Percentiles rank a stretch among this genome's conserved stretches.
Conservation (phyloP, 345 rosid species). For the Brassica juncea region DNA sequence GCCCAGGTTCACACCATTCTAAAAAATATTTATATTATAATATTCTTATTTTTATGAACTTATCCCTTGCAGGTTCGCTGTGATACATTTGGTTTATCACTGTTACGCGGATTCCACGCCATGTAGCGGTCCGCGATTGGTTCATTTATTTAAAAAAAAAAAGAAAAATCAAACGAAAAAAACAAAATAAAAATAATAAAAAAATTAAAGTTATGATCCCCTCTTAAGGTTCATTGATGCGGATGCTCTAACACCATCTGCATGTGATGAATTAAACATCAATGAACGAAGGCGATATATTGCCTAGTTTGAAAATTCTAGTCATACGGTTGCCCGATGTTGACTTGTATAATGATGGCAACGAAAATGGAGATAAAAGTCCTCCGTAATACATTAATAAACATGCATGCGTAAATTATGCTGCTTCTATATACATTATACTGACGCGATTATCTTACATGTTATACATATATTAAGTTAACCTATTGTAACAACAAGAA, state of each 20-base stretch:
- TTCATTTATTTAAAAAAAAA: too few species aligned
- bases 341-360: neutral
- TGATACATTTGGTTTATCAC: too few species aligned
- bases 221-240: too few species aligned
- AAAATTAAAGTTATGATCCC: too few species aligned
- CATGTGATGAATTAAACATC: neutral
- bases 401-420: conserved; percentile 26
- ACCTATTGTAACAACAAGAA: neutral
- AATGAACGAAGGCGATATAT: neutral
- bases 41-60: too few species aligned
- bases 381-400: neutral
- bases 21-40: too few species aligned
- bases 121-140: too few species aligned
- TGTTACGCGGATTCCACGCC: too few species aligned
- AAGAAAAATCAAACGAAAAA: too few species aligned
- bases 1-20: too few species aligned
- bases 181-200: too few species aligned
- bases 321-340: conserved; percentile 4
- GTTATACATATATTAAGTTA: neutral
- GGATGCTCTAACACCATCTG: neutral
- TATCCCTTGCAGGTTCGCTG: too few species aligned
- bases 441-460: neutral
- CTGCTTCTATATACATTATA: neutral
- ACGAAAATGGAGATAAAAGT: neutral
- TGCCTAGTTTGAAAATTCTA: neutral